These are phyloP conservation scores for Tolypocladium guangdongense DNA, from an alignment of 2,329 filamentous ascomycete species.

Conservation along the genomic window DNA sequence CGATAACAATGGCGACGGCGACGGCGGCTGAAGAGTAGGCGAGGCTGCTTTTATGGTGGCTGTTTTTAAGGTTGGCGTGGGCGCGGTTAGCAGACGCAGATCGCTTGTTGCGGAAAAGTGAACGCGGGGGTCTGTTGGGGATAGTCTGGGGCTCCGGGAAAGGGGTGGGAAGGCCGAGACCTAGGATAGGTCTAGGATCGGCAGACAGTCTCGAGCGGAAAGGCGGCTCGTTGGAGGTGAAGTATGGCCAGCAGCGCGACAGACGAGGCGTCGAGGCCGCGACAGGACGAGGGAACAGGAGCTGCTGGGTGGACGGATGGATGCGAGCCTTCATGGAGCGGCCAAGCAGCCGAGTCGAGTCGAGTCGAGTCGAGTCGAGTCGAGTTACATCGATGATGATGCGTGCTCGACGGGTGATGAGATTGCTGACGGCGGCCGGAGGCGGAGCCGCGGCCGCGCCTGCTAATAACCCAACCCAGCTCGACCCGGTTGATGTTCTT, in stretches of 20 bases:
- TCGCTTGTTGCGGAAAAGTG: neutral
- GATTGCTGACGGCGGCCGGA: neutral
- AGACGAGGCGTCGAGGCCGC: neutral
- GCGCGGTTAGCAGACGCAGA: neutral
- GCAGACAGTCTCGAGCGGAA: neutral
- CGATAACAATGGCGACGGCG: conserved; percentile 2
- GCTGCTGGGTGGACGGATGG: neutral
- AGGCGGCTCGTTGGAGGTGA: too few species aligned
- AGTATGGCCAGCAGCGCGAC: neutral
- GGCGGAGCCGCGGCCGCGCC: neutral
- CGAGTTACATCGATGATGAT: neutral
- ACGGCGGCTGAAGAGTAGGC: conserved; percentile 2
- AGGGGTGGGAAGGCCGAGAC: neutral
- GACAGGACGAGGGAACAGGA: neutral
- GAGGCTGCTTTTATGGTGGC: conserved; percentile 2
- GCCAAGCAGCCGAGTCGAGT: neutral
- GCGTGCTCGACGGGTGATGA: neutral
- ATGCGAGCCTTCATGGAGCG: neutral
- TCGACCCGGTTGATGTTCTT: neutral
- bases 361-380: neutral
- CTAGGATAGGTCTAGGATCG: neutral
- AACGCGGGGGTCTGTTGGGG: neutral
- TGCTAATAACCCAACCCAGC: neutral
- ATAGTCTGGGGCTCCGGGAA: neutral
- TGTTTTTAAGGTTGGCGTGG: conserved; percentile 2